Evolutionary conservation across 805 yeast genomes (phyloP).

Genomic region (Kodamaea kakaduensis): DNA sequence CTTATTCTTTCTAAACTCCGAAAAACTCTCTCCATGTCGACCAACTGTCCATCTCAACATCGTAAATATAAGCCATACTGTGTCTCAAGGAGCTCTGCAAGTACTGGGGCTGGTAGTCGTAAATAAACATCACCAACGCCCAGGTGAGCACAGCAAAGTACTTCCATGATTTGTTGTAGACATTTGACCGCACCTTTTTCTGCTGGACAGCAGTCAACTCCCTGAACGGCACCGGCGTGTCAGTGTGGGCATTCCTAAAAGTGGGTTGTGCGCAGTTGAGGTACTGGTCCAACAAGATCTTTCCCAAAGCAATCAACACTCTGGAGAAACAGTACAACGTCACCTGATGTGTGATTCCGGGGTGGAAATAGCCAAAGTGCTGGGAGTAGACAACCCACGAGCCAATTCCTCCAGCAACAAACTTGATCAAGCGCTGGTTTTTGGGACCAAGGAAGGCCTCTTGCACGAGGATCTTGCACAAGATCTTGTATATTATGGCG

Average conservation of each 20-base stretch:
- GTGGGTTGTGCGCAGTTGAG: constrained; percentile 35
- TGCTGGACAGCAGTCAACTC: constrained; percentile 33
- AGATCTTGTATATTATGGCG: constrained; percentile 50
- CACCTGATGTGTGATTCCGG: constrained; percentile 64
- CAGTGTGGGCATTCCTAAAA: constrained; percentile 17
- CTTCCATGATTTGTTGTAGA: constrained; percentile 43
- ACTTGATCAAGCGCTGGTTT: constrained; percentile 25
- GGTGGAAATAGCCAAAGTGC: constrained; percentile 40
- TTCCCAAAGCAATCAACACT: constrained; percentile 59
- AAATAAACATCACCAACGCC: constrained; percentile 72
- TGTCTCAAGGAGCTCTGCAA: constrained; percentile 63
- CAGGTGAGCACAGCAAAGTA: constrained; percentile 61
- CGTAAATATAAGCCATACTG: constrained; percentile 69
- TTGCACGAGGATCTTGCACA: constrained; percentile 26
- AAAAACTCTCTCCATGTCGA: constrained; percentile 42
- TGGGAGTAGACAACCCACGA: constrained; percentile 44
- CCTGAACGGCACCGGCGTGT: constrained; percentile 17
- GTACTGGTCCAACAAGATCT: constrained; percentile 41
- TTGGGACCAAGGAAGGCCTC: constrained; percentile 34
- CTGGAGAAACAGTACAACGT: constrained; percentile 72
- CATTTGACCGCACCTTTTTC: constrained; percentile 24
- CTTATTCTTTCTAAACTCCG: constrained; percentile 27
- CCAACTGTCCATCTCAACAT: constrained; percentile 53
- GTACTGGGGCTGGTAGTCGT: constrained; percentile 56
- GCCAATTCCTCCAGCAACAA: constrained; percentile 38